These are phyloP conservation scores for Globisporangium viniferum DNA, from an alignment of 352 stramenopile genomes.

Conservation along the genomic window DNA sequence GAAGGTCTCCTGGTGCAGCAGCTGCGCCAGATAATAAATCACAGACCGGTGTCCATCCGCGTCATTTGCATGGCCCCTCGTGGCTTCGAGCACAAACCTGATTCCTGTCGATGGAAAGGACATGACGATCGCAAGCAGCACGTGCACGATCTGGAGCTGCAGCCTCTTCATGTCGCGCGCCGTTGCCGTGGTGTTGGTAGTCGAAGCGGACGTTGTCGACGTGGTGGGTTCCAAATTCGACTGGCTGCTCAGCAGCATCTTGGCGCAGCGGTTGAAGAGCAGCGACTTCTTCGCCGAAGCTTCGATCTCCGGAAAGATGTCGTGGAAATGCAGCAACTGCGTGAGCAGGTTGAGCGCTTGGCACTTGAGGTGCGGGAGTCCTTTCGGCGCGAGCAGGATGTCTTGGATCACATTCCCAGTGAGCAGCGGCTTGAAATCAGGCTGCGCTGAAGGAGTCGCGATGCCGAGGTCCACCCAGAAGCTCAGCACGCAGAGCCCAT, in stretches of 20 bases:
- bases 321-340: conserved; percentile 37
- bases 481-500: conserved; percentile 36
- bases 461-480: conserved; percentile 45
- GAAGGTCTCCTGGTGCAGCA: conserved; percentile 65
- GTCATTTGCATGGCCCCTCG: conserved; percentile 43
- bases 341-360: conserved; percentile 38
- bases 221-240: not conserved
- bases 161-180: conserved; percentile 30
- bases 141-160: conserved; percentile 53
- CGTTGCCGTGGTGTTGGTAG: not conserved
- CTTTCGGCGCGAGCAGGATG: conserved; percentile 45
- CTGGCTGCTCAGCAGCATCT: conserved; percentile 39
- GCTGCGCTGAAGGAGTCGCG: conserved; percentile 10
- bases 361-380: conserved; percentile 26
- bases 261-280: conserved; percentile 70
- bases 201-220: not conserved
- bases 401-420: conserved; percentile 45
- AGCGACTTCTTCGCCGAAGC: conserved; percentile 45
- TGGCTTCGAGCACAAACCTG: conserved; percentile 70
- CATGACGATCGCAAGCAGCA: conserved; percentile 53
- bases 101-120: conserved; percentile 58
- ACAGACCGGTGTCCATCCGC: conserved; percentile 50
- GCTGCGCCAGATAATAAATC: conserved; percentile 58
- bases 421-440: conserved; percentile 50
- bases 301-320: conserved; percentile 42